Percentiles rank a stretch among this genome's conserved stretches.
These are phyloP conservation scores for Paramecium sexaurelia DNA, from an alignment of 73 alveolate genomes.

Conservation along the genomic window DNA sequence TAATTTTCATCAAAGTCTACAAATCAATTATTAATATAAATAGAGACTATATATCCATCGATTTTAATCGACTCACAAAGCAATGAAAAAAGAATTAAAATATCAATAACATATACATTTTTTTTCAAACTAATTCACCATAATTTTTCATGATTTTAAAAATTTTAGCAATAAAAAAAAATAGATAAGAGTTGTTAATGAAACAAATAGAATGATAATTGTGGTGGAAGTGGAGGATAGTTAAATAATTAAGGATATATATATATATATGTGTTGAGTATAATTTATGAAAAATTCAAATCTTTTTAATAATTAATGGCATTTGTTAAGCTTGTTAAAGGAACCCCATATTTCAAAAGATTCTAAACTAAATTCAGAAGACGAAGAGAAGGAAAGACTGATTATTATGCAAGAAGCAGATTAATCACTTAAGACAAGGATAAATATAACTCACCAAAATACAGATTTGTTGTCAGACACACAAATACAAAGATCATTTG, in stretches of 20 bases:
- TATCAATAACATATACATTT: too few relatives aligned
- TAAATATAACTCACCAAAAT: conserved; percentile 99
- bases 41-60: too few relatives aligned
- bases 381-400: conserved; percentile 99
- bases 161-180: too few relatives aligned
- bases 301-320: conserved; percentile 83
- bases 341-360: conserved; percentile 98
- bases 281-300: conserved; percentile 31
- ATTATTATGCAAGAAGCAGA: conserved; percentile 98
- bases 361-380: conserved; percentile 99
- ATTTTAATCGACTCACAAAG: too few relatives aligned
- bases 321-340: conserved; percentile 98
- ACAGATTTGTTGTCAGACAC: conserved; percentile 99
- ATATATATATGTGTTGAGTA: not conserved
- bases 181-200: too few relatives aligned
- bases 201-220: too few relatives aligned
- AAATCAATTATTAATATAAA: not conserved
- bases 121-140: too few relatives aligned
- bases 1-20: too few relatives aligned
- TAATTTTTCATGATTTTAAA: too few relatives aligned
- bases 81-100: too few relatives aligned
- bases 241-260: not conserved
- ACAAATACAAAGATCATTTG: conserved; percentile 97
- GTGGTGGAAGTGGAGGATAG: not conserved
- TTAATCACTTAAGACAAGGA: conserved; percentile 98